Base-by-base conservation (phyloP, 371 early-diverging fungal genomes). In the Syncephalastrum monosporum region DNA sequence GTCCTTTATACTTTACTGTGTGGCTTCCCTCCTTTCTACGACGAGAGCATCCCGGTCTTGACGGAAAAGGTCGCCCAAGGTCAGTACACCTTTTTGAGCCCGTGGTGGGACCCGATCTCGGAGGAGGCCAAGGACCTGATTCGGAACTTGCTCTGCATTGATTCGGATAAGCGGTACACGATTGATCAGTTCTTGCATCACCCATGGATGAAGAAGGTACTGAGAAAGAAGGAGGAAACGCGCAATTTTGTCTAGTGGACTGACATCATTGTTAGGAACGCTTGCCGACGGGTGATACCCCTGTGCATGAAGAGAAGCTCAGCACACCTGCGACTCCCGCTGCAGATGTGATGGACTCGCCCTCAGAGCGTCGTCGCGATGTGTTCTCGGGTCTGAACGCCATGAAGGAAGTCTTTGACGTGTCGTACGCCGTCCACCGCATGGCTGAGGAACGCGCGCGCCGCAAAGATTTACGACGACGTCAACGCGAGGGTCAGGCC, bases 1-100 rank as follows among this genome's bases (percentile, higher is more conserved):
- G 92, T 96, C 44, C 78, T 95, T 41, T 96, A 95, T 65, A 92
- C 93, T 0, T 63, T 94, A 49, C 75, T 95, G 15, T 91, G 92
- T 56, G 96, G 95, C 0, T 93, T 90, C 70, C 95, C 94, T 47
- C 95, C 96, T 13, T 94, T 95, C 61, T 91, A 91, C 58, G 91
- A 88, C 50, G 65, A 79, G 19, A 66, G 60, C 49, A 75, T 82
- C 47, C 71, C 81, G 61, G 65, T 74, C 6, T 60, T 87, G 63
- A 84, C 85, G 1, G 81, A 83, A 64, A 83, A 82, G 57, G 85
- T 87, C 12, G 79, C 85, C 1, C 66, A 75, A 56, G 88, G 86
- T 15, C 77, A 84, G 51, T 88, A 82, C 59, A 75, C 83, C 56
- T 83, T 84, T 54, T 67, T 86, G 45, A 77, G 82, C 56, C 91